Percentiles rank a stretch among this genome's conserved stretches.
Conservation (phyloP, 192 early-diverging fungal genomes). For the Globomyces pollinis-pini region DNA sequence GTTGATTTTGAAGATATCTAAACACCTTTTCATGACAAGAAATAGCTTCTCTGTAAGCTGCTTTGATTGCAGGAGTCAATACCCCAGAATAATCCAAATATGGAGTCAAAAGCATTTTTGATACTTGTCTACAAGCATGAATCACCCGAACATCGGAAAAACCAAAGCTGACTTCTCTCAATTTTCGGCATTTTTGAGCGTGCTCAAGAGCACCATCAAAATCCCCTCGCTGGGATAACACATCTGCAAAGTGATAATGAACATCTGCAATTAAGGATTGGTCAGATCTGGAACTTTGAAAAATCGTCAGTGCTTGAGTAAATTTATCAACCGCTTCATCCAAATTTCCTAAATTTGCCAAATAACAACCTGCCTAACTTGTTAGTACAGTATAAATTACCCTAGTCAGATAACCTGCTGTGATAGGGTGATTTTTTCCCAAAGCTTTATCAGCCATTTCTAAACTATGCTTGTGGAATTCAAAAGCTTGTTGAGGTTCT, state of each 20-base stretch:
- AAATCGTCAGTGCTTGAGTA: slow-evolving; percentile 34
- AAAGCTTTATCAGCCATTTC: slow-evolving; percentile 27
- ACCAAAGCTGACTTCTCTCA: slow-evolving; percentile 30
- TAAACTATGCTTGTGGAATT: slow-evolving; percentile 29
- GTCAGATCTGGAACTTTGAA: slow-evolving; percentile 12
- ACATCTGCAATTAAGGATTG: slow-evolving; percentile 29
- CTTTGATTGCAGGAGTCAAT: slow-evolving; percentile 31
- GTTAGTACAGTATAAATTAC: slow-evolving; percentile 15
- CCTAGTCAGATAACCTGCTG: slow-evolving; percentile 38
- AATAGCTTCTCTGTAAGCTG: slow-evolving; percentile 40
- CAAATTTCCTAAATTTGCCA: neutral
- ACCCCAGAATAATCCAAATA: slow-evolving; percentile 28
- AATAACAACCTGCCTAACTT: slow-evolving; percentile 6
- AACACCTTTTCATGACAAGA: slow-evolving; percentile 43
- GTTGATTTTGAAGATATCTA: slow-evolving; percentile 18
- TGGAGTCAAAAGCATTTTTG: slow-evolving; percentile 33
- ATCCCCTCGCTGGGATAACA: slow-evolving; percentile 32
- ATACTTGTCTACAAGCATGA: slow-evolving; percentile 35
- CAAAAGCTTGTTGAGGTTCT: slow-evolving; percentile 20
- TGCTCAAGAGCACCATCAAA: slow-evolving; percentile 31
- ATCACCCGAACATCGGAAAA: slow-evolving; percentile 37
- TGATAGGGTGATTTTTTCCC: slow-evolving; percentile 38
- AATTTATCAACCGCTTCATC: slow-evolving; percentile 27
- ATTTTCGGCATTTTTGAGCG: slow-evolving; percentile 27
- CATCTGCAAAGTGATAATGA: slow-evolving; percentile 31